Conservation (phyloP, 768 basidiomycete species). For the Hydnomerulius pinastri region DNA sequence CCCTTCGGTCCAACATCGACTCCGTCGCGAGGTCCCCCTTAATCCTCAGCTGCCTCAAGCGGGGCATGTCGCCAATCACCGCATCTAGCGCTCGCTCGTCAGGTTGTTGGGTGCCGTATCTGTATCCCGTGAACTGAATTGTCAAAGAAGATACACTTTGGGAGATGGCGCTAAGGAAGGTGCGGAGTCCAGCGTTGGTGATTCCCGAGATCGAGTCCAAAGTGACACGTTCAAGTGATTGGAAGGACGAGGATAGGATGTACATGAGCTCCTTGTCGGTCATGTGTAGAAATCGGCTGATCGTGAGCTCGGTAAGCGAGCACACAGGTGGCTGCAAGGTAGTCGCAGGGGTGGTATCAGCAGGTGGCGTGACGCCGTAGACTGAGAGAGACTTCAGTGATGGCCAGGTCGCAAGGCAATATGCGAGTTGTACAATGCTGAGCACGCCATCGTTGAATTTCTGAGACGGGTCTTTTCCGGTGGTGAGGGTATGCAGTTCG, state of each 20-base stretch:
- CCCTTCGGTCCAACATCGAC: neutral
- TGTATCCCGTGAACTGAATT: neutral
- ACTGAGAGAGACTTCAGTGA: conserved; percentile 1
- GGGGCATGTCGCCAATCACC: neutral
- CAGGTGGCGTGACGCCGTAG: neutral
- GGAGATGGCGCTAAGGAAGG: neutral
- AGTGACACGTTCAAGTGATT: conserved; percentile 1
- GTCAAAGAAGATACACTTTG: conserved; percentile 1
- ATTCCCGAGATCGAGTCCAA: neutral
- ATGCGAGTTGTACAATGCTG: neutral
- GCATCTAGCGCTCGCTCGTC: neutral
- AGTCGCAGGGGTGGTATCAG: neutral
- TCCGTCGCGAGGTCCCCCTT: neutral
- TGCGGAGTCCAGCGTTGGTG: neutral
- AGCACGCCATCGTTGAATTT: neutral
- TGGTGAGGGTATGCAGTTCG: neutral
- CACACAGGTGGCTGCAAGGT: conserved; percentile 1
- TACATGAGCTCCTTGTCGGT: conserved; percentile 1
- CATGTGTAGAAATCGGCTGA: neutral
- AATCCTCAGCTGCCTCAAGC: neutral
- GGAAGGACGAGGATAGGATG: conserved; percentile 1
- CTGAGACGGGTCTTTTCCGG: neutral
- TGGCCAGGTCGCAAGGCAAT: neutral
- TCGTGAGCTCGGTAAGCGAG: neutral
- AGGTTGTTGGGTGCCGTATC: neutral